Evolutionary conservation across 2,329 filamentous ascomycete genomes (phyloP).

Genomic region (Pseudogymnoascus sp.): DNA sequence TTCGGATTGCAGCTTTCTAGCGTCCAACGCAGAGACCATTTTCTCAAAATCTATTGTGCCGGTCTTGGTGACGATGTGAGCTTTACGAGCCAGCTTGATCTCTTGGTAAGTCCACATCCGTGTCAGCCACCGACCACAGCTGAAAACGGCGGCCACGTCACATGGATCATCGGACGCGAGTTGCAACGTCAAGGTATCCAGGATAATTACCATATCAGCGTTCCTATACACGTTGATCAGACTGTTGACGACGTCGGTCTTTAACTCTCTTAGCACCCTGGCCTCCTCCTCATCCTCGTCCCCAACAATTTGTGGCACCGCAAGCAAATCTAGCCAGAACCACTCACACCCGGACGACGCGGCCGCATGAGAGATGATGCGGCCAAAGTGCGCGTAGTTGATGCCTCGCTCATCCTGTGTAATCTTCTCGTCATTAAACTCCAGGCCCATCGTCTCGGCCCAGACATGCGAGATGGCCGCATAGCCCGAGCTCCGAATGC

Average conservation of each 20-base stretch:
- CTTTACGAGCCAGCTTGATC: slow-evolving; percentile 16
- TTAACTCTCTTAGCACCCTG: slow-evolving; percentile 15
- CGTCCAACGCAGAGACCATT: background rate
- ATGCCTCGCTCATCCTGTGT: slow-evolving; percentile 3
- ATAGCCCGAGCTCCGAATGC: slow-evolving; percentile 6
- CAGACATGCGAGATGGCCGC: slow-evolving; percentile 18
- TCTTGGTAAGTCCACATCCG: slow-evolving; percentile 20
- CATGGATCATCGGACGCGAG: slow-evolving; percentile 10
- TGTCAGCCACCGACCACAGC: slow-evolving; percentile 16
- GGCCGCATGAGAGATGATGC: background rate
- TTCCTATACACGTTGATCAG: slow-evolving; percentile 14
- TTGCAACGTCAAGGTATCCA: slow-evolving; percentile 17
- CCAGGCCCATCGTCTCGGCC: slow-evolving; percentile 15
- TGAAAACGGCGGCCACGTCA: slow-evolving; percentile 15
- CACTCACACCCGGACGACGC: slow-evolving; percentile 10
- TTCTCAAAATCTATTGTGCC: background rate
- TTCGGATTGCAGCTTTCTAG: background rate
- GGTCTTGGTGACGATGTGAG: slow-evolving; percentile 9
- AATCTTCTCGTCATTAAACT: slow-evolving; percentile 10
- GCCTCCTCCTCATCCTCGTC: background rate
- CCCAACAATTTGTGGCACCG: slow-evolving; percentile 13
- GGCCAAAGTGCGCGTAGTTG: too few species aligned
- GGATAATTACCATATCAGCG: slow-evolving; percentile 15
- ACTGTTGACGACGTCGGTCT: slow-evolving; percentile 16
- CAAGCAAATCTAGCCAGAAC: slow-evolving; percentile 19